phyloP scores from a whole-genome alignment of 2,329 filamentous ascomycete genomes.

The Didymella pinodella region DNA sequence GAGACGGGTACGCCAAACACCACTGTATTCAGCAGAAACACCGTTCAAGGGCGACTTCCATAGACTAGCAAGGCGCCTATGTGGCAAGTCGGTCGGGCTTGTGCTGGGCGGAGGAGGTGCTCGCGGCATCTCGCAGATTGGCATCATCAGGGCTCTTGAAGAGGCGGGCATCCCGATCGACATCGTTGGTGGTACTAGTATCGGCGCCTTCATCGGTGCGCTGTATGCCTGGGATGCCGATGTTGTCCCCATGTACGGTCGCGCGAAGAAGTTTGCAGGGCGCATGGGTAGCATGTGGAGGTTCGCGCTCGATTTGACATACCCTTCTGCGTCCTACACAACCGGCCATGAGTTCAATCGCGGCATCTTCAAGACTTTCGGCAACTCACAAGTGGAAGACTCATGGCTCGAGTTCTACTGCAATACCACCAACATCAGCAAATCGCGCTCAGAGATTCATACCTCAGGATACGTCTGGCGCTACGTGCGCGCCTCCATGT shows the following conservation, averaged over 20 bases:
- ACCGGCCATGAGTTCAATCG: conserved; percentile 99
- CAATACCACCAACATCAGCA: conserved; percentile 99
- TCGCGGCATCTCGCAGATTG: conserved; percentile 88
- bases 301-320: conserved; percentile 95
- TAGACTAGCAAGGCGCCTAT: conserved; percentile 84
- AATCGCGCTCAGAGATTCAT: conserved; percentile 89
- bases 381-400: conserved; percentile 95
- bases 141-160: conserved; percentile 92
- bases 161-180: conserved; percentile 97
- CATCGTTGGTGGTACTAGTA: conserved; percentile 93
- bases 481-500: conserved; percentile 97
- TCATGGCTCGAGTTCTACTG: conserved; percentile 99
- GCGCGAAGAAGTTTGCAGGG: conserved; percentile 95
- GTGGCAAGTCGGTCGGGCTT: conserved; percentile 91
- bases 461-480: conserved; percentile 97
- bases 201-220: conserved; percentile 93
- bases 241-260: conserved; percentile 93
- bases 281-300: conserved; percentile 99
- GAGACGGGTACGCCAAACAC: conserved; percentile 84
- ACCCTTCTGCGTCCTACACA: conserved; percentile 95
- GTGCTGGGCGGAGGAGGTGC: conserved; percentile 95
- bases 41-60: conserved; percentile 98
- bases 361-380: conserved; percentile 98
- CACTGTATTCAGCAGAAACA: conserved; percentile 88
- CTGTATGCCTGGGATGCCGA: conserved; percentile 96